Conservation (phyloP, 441 rosid genomes). For the Iberis amara region DNA sequence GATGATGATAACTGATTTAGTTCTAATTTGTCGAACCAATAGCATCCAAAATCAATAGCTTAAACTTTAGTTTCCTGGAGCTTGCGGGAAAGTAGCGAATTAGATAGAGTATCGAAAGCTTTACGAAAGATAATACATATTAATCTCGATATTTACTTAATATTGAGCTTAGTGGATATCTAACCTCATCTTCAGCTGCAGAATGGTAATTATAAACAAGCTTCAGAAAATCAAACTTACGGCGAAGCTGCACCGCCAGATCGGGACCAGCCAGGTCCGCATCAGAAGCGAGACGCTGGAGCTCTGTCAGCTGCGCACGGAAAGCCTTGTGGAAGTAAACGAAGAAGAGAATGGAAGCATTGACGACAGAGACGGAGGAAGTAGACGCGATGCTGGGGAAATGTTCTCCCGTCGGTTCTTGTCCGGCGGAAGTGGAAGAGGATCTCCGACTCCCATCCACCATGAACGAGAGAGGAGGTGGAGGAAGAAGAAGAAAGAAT, state of each 20-base stretch:
- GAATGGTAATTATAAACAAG: slow-evolving; percentile 54
- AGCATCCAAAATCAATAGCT: no score
- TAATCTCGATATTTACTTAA: no score
- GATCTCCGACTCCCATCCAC: slow-evolving; percentile 40
- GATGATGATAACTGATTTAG: no score
- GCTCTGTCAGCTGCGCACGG: slow-evolving; percentile 48
- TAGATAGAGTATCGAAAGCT: no score
- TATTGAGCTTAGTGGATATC: neutral
- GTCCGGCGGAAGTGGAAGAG: slow-evolving; percentile 34
- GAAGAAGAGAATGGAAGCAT: slow-evolving; percentile 49
- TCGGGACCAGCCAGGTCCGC: slow-evolving; percentile 29
- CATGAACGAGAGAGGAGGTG: slow-evolving; percentile 35
- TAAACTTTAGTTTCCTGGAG: no score
- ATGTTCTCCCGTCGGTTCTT: slow-evolving; percentile 21
- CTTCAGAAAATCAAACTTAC: slow-evolving; percentile 53
- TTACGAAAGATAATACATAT: no score
- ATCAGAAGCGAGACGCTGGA: slow-evolving; percentile 32
- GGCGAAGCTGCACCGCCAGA: slow-evolving; percentile 38
- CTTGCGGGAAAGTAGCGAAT: no score
- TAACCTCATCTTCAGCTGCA: slow-evolving; percentile 69
- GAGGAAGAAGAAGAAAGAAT: slow-evolving; percentile 19
- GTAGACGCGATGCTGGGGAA: slow-evolving; percentile 14
- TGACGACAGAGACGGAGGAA: slow-evolving; percentile 6
- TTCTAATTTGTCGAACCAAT: no score
- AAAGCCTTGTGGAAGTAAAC: slow-evolving; percentile 58